phyloP scores from a whole-genome alignment of 495 filamentous ascomycete species.

The Evansstolkia leycettana region DNA sequence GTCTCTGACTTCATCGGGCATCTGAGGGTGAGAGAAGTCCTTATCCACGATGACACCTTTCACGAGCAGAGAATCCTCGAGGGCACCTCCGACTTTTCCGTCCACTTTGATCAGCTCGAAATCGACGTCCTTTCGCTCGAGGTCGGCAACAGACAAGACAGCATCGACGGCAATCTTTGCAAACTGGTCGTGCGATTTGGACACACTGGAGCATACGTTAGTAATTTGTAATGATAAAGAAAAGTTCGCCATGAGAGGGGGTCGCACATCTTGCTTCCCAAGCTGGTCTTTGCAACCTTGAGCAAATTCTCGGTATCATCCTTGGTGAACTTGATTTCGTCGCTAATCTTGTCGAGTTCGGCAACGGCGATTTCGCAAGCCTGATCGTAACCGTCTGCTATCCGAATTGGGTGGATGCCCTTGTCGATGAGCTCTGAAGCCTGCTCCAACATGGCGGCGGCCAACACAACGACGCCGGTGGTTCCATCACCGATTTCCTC shows the following conservation, averaged over 20 bases:
- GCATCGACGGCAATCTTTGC: conserved; percentile 95
- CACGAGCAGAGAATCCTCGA: conserved; percentile 91
- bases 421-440: conserved; percentile 99
- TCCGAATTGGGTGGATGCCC: conserved; percentile 95
- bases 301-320: conserved; percentile 71
- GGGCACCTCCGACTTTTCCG: conserved; percentile 87
- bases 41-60: conserved; percentile 99
- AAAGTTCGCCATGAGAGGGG: neutral
- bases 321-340: conserved; percentile 72
- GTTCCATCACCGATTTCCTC: conserved; percentile 99
- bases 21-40: conserved; percentile 98
- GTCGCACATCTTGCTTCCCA: conserved; percentile 87
- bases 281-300: conserved; percentile 88
- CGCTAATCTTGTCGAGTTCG: conserved; percentile 86
- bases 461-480: conserved; percentile 93
- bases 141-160: conserved; percentile 89
- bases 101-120: conserved; percentile 99
- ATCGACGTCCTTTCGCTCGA: conserved; percentile 94
- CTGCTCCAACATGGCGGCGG: conserved; percentile 89
- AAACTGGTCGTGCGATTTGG: conserved; percentile 97
- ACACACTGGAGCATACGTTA: conserved; percentile 47
- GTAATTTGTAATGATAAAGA: conserved; percentile 1
- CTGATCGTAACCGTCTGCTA: conserved; percentile 95
- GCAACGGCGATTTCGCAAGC: conserved; percentile 92
- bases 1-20: conserved; percentile 86